Conservation (phyloP, 2,329 filamentous ascomycete species). For the Trichoderma sp. region DNA sequence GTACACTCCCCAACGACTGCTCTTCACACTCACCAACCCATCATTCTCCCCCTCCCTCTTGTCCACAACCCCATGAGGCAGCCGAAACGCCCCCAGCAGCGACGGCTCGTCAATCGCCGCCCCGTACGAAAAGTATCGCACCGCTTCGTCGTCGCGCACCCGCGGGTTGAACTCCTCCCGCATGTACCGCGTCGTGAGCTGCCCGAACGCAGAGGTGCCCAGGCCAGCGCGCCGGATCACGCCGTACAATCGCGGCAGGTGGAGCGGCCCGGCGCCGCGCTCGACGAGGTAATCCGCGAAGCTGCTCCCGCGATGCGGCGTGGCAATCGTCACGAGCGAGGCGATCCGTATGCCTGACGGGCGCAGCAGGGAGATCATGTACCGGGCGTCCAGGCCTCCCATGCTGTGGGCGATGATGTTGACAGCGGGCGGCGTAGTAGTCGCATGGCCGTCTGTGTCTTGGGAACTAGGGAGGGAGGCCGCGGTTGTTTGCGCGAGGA, state of each 20-base stretch:
- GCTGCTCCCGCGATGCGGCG: slow-evolving; percentile 56
- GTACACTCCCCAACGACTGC: slow-evolving; percentile 63
- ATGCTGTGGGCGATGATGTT: slow-evolving; percentile 75
- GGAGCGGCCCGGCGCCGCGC: slow-evolving; percentile 42
- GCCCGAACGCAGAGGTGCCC: slow-evolving; percentile 60
- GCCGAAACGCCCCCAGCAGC: slow-evolving; percentile 65
- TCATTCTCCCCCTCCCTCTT: slow-evolving; percentile 62
- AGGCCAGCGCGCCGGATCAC: slow-evolving; percentile 53
- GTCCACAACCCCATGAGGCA: slow-evolving; percentile 52
- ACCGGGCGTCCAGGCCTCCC: slow-evolving; percentile 65
- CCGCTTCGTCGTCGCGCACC: slow-evolving; percentile 53
- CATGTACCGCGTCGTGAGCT: slow-evolving; percentile 63
- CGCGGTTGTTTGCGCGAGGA: slow-evolving; percentile 48
- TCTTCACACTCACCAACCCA: slow-evolving; percentile 66
- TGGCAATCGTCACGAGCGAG: slow-evolving; percentile 56
- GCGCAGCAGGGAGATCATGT: slow-evolving; percentile 61
- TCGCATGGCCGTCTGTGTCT: background rate
- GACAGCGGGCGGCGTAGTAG: slow-evolving; percentile 53
- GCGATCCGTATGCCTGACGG: slow-evolving; percentile 50
- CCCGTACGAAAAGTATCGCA: slow-evolving; percentile 65
- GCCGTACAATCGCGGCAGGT: slow-evolving; percentile 57
- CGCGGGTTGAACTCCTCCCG: slow-evolving; percentile 58
- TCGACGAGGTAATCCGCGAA: slow-evolving; percentile 58
- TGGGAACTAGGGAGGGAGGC: slow-evolving; percentile 25
- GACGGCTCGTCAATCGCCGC: slow-evolving; percentile 51